Percentiles rank a stretch among this genome's conserved stretches.
Conservation (phyloP, 2,329 filamentous ascomycete genomes). For the Calonectria multiphialidica region DNA sequence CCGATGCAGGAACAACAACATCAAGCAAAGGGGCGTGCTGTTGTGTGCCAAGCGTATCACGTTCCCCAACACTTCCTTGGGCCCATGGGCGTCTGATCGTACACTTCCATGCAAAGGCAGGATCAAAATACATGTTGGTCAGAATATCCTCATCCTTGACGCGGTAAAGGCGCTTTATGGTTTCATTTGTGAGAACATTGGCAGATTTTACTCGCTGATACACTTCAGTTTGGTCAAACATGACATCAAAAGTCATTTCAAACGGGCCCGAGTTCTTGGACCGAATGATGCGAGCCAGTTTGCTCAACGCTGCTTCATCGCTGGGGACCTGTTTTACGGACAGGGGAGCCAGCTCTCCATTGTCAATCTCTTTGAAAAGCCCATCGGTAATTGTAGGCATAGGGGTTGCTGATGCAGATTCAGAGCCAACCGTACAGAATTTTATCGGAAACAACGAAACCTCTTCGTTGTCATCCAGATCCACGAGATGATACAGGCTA, state of each 20-base stretch:
- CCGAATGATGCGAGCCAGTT: slow-evolving; percentile 55
- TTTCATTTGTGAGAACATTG: slow-evolving; percentile 49
- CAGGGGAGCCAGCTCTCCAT: neutral
- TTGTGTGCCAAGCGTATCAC: slow-evolving; percentile 53
- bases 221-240: slow-evolving; percentile 54
- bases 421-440: neutral
- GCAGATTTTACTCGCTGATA: slow-evolving; percentile 53
- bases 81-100: slow-evolving; percentile 53
- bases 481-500: slow-evolving; percentile 60
- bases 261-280: slow-evolving; percentile 65
- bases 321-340: slow-evolving; percentile 22
- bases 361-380: neutral
- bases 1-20: slow-evolving; percentile 31
- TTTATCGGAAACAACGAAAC: neutral
- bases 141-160: slow-evolving; percentile 45
- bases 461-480: slow-evolving; percentile 43
- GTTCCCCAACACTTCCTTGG: slow-evolving; percentile 51
- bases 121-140: slow-evolving; percentile 54
- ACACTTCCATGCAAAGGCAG: slow-evolving; percentile 58
- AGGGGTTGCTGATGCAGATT: neutral
- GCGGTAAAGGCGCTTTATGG: slow-evolving; percentile 49
- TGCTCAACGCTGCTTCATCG: slow-evolving; percentile 23
- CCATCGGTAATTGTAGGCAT: neutral
- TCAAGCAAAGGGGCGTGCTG: slow-evolving; percentile 51
- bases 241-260: slow-evolving; percentile 64